Evolutionary conservation across 2,329 filamentous ascomycete genomes (phyloP), one percentile per base, ranked within the genome.

Genomic region (Tympanopsis confertula): DNA sequence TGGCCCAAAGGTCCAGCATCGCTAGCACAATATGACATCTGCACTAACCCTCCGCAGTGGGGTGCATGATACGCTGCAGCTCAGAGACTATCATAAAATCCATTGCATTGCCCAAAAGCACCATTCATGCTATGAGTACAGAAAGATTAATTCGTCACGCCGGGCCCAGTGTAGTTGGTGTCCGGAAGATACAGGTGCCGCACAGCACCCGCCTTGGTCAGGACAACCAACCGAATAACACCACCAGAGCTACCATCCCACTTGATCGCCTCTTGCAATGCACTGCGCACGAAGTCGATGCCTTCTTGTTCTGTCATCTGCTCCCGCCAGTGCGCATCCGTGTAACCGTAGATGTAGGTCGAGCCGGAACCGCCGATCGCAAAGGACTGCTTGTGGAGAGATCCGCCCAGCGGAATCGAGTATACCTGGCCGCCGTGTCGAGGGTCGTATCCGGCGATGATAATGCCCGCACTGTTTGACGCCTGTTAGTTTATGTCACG

Each of bases 291-390:
- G 53, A 98, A 98, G 29, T 79, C 63, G 46, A 98, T 79, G 1
- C 91, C 91, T 44, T 94, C 88, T 39, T 77, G 71, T 69, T 96
- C 86, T 38, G 82, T 86, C 88, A 98, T 96, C 47, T 78, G 78
- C 63, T 96, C 91, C 59, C 71, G 78, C 91, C 91, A 98, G 70
- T 98, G 78, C 41, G 86, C 81, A 58, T 98, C 89, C 58, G 88
- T 96, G 71, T 94, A 96, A 51, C 91, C 91, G 69, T 96, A 98
- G 62, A 98, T 98, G 69, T 98, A 98, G 44, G 91, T 96, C 50
- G 89, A 96, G 30, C 91, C 91, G 15, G 89, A 96, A 35, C 91
- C 91, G 49, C 87, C 88, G 53, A 98, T 98, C 32, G 91, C 78
- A 56, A 95, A 98, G 14, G 88, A 59, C 59, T 95, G 88, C 71